Evolutionary conservation across 208 protist genomes (phyloP).

Genomic region (Trichomonas gallinae): DNA sequence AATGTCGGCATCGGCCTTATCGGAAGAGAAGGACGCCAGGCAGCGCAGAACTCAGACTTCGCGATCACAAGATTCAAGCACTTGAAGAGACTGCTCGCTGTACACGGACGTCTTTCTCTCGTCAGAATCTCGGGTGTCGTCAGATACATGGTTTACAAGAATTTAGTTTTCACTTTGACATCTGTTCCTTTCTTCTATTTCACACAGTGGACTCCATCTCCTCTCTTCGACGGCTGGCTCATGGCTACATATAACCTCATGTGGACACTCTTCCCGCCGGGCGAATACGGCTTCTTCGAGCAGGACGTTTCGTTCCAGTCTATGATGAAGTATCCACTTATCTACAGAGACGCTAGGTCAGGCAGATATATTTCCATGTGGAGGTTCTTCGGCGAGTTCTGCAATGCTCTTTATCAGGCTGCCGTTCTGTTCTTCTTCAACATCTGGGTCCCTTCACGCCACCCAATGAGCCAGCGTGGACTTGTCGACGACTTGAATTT

Average conservation of each 20-base stretch:
- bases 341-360: background rate
- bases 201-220: background rate
- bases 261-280: slow-evolving; percentile 19
- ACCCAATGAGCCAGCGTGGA: background rate
- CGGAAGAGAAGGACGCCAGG: slow-evolving; percentile 87
- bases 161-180: slow-evolving; percentile 13
- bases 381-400: background rate
- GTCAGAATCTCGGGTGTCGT: slow-evolving; percentile 28
- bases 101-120: slow-evolving; percentile 64
- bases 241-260: slow-evolving; percentile 32
- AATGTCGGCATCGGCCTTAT: slow-evolving; percentile 88
- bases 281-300: slow-evolving; percentile 26
- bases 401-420: background rate
- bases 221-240: slow-evolving; percentile 26
- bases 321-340: slow-evolving; percentile 23
- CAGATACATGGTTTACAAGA: slow-evolving; percentile 28
- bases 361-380: background rate
- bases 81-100: slow-evolving; percentile 46
- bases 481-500: background rate
- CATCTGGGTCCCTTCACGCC: background rate
- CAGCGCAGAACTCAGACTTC: slow-evolving; percentile 86
- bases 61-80: slow-evolving; percentile 66
- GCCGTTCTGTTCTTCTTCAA: background rate
- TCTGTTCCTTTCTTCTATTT: slow-evolving; percentile 14
- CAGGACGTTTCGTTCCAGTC: slow-evolving; percentile 9